A percentile compares a stretch with the other conserved stretches of the same genome.
Evolutionary conservation across 177 flowering plant species (phyloP).

Genomic region (Tripterygium wilfordii): DNA sequence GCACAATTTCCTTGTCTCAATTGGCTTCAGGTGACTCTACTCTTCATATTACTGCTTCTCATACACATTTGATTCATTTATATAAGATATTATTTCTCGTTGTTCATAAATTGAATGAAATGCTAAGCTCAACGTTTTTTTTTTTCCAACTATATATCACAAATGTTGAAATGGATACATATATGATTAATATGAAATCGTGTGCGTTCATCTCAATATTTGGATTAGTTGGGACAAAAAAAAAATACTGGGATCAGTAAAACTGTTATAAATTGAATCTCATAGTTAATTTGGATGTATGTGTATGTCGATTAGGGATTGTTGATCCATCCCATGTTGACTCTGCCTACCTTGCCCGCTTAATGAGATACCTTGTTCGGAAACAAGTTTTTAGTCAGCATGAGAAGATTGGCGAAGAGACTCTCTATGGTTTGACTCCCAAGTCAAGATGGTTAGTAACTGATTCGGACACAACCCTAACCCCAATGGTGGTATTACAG

Average conservation of each 20-base stretch:
- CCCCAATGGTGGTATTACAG: constrained; percentile 17
- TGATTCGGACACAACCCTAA: constrained; percentile 9
- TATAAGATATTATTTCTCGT: background rate
- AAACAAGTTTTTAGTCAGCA: constrained; percentile 17
- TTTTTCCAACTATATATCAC: no score
- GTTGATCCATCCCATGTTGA: constrained; percentile 11
- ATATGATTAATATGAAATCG: no score
- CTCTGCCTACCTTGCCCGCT: constrained; percentile 21
- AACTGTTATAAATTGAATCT: no score
- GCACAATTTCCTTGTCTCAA: constrained; percentile 26
- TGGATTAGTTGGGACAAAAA: no score
- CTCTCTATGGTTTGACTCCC: constrained; percentile 13
- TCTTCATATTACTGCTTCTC: no score
- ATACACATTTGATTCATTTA: no score
- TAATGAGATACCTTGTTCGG: constrained; percentile 31
- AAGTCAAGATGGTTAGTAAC: constrained; percentile 12
- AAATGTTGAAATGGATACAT: no score
- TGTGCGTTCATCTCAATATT: no score
- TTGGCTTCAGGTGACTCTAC: constrained; percentile 7
- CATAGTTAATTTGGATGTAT: background rate
- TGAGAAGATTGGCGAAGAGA: constrained; percentile 3
- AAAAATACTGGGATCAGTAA: no score
- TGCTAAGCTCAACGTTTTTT: no score
- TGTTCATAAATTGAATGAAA: no score
- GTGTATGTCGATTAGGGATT: no score